Evolutionary conservation across 768 basidiomycete species (phyloP).

Genomic region (Porphyrellus cyaneotinctus): DNA sequence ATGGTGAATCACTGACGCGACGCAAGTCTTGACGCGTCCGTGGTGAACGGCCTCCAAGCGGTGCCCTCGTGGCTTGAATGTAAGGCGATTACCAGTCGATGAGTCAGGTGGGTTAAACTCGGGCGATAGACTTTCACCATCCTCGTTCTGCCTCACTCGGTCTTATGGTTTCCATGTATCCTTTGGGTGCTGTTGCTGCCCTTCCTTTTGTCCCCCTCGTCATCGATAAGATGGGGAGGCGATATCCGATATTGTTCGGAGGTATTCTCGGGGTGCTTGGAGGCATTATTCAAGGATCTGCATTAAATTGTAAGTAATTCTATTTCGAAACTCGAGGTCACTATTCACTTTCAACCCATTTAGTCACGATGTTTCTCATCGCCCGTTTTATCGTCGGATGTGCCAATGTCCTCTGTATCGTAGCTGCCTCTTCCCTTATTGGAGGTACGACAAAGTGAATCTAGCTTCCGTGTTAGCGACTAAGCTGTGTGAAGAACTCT

Average conservation of each 20-base stretch:
- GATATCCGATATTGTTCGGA: background rate
- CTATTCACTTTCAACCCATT: background rate
- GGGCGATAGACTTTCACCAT: background rate
- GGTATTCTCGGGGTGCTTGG: too few species aligned
- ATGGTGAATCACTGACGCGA: background rate
- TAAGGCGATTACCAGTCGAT: conserved; percentile 22
- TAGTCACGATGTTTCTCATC: background rate
- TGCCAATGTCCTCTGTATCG: background rate
- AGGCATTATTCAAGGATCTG: too few species aligned
- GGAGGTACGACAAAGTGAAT: conserved; percentile 10
- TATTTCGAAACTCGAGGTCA: conserved; percentile 14
- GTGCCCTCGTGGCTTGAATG: conserved; percentile 54
- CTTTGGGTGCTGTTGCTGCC: background rate
- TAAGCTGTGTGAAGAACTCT: conserved; percentile 10
- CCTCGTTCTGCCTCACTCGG: background rate
- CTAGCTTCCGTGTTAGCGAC: background rate
- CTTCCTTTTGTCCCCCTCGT: background rate
- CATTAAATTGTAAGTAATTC: too few species aligned
- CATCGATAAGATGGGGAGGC: background rate
- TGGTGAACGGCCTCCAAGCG: conserved; percentile 60
- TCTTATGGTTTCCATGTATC: background rate
- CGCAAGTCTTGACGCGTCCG: conserved; percentile 38
- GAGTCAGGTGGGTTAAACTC: background rate
- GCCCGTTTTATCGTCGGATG: background rate
- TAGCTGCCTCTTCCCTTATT: conserved; percentile 18